Evolutionary conservation across 257 asterid species (phyloP).

Genomic region (Nicotiana benthamiana): DNA sequence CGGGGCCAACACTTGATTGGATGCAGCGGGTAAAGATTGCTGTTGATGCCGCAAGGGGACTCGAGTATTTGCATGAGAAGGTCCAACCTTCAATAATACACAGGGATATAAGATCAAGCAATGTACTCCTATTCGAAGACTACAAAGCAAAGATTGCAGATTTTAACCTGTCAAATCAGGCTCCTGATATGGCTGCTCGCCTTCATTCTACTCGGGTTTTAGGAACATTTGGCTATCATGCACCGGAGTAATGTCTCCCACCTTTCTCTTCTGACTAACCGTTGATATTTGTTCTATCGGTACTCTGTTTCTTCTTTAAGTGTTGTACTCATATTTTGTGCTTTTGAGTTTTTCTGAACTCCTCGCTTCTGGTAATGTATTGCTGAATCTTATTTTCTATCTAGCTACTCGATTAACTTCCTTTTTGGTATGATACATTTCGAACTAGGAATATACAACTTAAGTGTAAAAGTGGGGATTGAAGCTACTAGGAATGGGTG

Average conservation of each 20-base stretch:
- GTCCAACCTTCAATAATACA: constrained; percentile 75
- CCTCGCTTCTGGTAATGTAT: not conserved
- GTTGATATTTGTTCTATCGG: not conserved
- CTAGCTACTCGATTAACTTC: not conserved
- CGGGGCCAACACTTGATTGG: constrained; percentile 99
- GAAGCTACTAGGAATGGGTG: not conserved
- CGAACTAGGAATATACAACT: not conserved
- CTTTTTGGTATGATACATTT: not conserved
- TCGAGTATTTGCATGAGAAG: constrained; percentile 93
- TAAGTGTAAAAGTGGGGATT: not conserved
- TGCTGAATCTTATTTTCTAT: not conserved
- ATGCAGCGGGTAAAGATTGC: constrained; percentile 91
- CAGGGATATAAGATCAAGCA: constrained; percentile 97
- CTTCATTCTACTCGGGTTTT: constrained; percentile 97
- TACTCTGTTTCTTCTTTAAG: not conserved
- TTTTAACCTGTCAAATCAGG: constrained; percentile 92
- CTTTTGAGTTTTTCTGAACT: not conserved
- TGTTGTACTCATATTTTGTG: not conserved
- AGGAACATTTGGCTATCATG: constrained; percentile 99
- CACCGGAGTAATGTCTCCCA: constrained; percentile 73
- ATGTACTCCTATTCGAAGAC: constrained; percentile 90
- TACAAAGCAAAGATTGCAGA: constrained; percentile 89
- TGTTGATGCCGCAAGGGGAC: constrained; percentile 96
- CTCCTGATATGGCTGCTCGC: constrained; percentile 99
- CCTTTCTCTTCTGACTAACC: constrained; percentile 5